Conservation (phyloP, 345 rosid species). For the Ceriops tagal region DNA sequence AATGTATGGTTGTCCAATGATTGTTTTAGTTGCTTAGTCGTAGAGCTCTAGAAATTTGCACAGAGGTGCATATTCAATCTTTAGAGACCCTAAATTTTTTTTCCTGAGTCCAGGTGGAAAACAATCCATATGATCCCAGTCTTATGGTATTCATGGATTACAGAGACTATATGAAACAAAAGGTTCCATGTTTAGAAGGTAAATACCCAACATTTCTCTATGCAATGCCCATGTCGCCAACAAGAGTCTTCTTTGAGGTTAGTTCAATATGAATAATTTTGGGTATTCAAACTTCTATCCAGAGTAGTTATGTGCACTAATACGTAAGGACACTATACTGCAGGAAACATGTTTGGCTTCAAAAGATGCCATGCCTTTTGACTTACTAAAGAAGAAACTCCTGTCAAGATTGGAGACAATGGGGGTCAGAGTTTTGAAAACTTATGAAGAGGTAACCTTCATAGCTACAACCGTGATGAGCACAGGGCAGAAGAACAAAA, state of each 20-base stretch:
- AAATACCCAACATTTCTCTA: constrained; percentile 87
- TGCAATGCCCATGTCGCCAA: constrained; percentile 80
- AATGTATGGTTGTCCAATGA: neutral
- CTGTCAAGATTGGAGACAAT: constrained; percentile 67
- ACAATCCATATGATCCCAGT: constrained; percentile 86
- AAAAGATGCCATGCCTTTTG: constrained; percentile 85
- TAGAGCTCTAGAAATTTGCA: neutral
- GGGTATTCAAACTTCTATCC: neutral
- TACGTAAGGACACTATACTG: constrained; percentile 18
- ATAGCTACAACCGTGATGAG: neutral
- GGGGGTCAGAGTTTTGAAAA: constrained; percentile 63
- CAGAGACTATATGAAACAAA: constrained; percentile 60
- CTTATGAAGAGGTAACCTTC: constrained; percentile 73
- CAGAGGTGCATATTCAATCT: neutral
- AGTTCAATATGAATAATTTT: constrained; percentile 12
- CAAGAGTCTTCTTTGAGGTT: constrained; percentile 91
- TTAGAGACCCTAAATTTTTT: constrained; percentile 2
- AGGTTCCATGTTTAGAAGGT: constrained; percentile 53
- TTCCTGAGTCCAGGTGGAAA: constrained; percentile 67
- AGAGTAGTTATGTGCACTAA: constrained; percentile 12
- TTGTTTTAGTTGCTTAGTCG: neutral
- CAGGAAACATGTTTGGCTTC: constrained; percentile 99
- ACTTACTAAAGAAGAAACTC: constrained; percentile 71
- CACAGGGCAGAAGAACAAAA: neutral
- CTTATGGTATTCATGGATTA: constrained; percentile 99